Evolutionary conservation across 768 basidiomycete genomes (phyloP).

Genomic region (Astraeus odoratus): DNA sequence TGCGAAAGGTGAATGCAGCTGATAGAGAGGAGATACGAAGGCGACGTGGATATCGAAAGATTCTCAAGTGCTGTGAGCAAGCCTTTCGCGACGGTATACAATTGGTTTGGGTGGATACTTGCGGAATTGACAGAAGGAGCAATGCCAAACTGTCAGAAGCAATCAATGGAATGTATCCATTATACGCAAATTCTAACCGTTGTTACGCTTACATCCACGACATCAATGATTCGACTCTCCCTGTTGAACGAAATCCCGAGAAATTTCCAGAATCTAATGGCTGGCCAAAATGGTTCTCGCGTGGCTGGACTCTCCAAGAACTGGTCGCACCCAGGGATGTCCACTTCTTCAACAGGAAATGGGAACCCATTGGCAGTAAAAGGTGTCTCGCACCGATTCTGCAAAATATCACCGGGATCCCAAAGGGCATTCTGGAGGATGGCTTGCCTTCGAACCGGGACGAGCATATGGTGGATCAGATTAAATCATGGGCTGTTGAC

Average conservation of each 20-base stretch:
- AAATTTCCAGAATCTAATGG: not conserved
- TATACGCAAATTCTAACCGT: constrained; percentile 12
- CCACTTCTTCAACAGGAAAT: constrained; percentile 10
- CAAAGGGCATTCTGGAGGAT: constrained; percentile 1
- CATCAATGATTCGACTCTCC: not conserved
- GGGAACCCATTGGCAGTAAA: constrained; percentile 5
- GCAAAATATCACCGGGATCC: constrained; percentile 1
- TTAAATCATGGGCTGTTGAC: constrained; percentile 12
- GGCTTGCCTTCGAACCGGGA: not conserved
- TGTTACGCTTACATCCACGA: constrained; percentile 15
- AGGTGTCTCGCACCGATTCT: not conserved
- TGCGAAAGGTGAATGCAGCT: not conserved
- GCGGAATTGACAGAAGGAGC: constrained; percentile 16
- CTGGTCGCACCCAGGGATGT: constrained; percentile 12
- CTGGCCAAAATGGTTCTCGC: constrained; percentile 11
- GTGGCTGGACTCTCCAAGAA: constrained; percentile 11
- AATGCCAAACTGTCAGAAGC: constrained; percentile 16
- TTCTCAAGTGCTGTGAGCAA: not conserved
- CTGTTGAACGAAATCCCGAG: no score
- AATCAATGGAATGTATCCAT: constrained; percentile 14
- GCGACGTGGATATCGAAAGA: constrained; percentile 2
- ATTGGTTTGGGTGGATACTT: constrained; percentile 14
- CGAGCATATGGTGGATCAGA: constrained; percentile 2
- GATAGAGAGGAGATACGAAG: not conserved
- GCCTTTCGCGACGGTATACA: constrained; percentile 3